These are phyloP conservation scores for Combretum micranthum DNA, from an alignment of 345 rosid species.

Conservation along the genomic window DNA sequence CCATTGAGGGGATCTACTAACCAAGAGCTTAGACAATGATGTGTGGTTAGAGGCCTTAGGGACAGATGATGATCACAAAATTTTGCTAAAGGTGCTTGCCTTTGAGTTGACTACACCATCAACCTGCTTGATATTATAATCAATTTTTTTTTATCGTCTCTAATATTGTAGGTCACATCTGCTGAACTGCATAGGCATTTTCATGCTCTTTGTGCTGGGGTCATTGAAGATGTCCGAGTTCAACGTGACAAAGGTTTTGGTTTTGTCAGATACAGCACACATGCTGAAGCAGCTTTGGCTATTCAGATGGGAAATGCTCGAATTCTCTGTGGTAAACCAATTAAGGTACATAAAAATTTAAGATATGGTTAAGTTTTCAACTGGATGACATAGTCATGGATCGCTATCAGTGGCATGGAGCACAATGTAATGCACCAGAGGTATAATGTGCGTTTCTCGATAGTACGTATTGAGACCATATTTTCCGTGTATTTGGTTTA, in stretches of 20 bases:
- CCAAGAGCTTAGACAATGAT: too few relatives aligned
- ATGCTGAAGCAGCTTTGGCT: slow-evolving; percentile 78
- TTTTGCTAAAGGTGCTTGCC: too few relatives aligned
- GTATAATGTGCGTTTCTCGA: too few relatives aligned
- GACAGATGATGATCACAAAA: too few relatives aligned
- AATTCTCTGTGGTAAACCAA: slow-evolving; percentile 60
- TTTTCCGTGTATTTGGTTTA: too few relatives aligned
- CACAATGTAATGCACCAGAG: too few relatives aligned
- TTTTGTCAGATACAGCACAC: slow-evolving; percentile 74
- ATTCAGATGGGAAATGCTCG: slow-evolving; percentile 83
- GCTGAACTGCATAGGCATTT: slow-evolving; percentile 72
- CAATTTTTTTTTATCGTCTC: not conserved
- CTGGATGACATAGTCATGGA: too few relatives aligned
- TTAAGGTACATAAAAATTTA: slow-evolving; percentile 38
- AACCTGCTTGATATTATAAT: not conserved
- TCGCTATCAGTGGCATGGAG: too few relatives aligned
- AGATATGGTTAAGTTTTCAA: too few relatives aligned
- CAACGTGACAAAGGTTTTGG: slow-evolving; percentile 96
- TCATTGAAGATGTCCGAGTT: slow-evolving; percentile 87
- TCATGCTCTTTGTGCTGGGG: slow-evolving; percentile 67
- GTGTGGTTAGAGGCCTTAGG: too few relatives aligned
- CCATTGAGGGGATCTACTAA: too few relatives aligned
- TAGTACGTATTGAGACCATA: too few relatives aligned
- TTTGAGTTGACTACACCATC: not conserved
- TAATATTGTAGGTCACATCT: slow-evolving; percentile 50